Evolutionary conservation across 1,139 yeast genomes (phyloP), one percentile per base, ranked within the genome.

Genomic region (Debaryomycetaceae sp.): DNA sequence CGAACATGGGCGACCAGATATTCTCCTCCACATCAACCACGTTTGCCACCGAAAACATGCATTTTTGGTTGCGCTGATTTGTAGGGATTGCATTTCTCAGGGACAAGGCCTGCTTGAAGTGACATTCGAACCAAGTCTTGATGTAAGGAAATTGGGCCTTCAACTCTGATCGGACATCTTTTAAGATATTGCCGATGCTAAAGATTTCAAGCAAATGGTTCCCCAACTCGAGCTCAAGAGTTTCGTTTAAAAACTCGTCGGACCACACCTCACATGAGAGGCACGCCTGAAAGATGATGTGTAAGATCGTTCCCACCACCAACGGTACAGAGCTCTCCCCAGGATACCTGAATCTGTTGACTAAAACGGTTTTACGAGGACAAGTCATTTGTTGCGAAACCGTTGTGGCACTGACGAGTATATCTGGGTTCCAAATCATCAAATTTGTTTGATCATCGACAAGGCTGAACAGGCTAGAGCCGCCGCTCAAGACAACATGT

Each of bases 1-100:
- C 99, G 61, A 72, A 88, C 48, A 75, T 71, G 0, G 96, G 96
- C 0, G 96, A 85, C 85, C 94, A 80, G 14, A 91, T 78, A 44
- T 81, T 84, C 48, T 91, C 97, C 52, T 91, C 99, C 13, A 85
- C 75, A 49, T 85, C 95, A 24, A 86, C 59, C 4, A 86, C 74
- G 34, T 81, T 77, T 10, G 73, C 66, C 1, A 82, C 78, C 0
- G 82, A 62, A 44, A 78, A 66, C 22, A 56, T 53, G 1, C 72
- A 56, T 6, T 41, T 41, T 9, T 50, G 53, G 13, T 59, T 56
- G 27, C 59, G 56, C 23, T 56, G 51, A 9, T 64, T 56, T 0
- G 75, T 68, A 2, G 67, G 63, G 5, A 72, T 60, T 11, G 49
- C 49, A 40, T 40, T 45, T 16, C 37, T 38, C 8, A 41, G 27